Conservation (phyloP, 2,329 filamentous ascomycete genomes). For the Fusarium humuli region DNA sequence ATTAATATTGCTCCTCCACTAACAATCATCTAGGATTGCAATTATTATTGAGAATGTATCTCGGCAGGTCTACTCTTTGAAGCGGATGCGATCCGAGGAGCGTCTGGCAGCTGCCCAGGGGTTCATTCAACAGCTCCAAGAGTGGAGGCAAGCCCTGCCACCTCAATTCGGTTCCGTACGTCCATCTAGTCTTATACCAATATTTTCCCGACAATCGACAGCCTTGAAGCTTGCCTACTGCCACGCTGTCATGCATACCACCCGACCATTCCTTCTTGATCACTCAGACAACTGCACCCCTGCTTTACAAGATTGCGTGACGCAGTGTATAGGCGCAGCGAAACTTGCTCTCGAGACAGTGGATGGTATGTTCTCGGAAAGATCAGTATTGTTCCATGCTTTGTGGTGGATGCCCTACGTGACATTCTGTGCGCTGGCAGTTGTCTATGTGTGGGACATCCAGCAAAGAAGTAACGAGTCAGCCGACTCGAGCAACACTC, state of each 20-base stretch:
- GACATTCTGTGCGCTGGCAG: constrained; percentile 64
- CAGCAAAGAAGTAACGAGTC: constrained; percentile 33
- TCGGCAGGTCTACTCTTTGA: constrained; percentile 55
- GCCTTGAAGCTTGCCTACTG: constrained; percentile 66
- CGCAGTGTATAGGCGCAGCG: constrained; percentile 55
- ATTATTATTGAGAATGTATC: constrained; percentile 56
- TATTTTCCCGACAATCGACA: constrained; percentile 61
- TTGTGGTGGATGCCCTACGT: constrained; percentile 67
- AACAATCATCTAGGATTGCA: constrained; percentile 44
- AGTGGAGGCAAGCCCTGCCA: constrained; percentile 56
- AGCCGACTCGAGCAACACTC: background rate
- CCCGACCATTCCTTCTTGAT: constrained; percentile 64
- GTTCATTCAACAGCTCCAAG: constrained; percentile 53
- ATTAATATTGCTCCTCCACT: accelerated
- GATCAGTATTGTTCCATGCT: constrained; percentile 54
- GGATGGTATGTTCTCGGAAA: constrained; percentile 54
- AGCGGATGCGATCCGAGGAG: constrained; percentile 51
- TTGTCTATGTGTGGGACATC: constrained; percentile 64
- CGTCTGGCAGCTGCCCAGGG: constrained; percentile 54
- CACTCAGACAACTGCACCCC: constrained; percentile 34
- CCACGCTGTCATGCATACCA: constrained; percentile 67
- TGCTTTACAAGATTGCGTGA: constrained; percentile 44
- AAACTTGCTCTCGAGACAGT: constrained; percentile 55
- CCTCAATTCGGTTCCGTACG: constrained; percentile 57
- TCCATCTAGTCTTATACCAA: constrained; percentile 59